Evolutionary conservation across 2,329 filamentous ascomycete genomes (phyloP).

Genomic region (Raffaelea albimanens): DNA sequence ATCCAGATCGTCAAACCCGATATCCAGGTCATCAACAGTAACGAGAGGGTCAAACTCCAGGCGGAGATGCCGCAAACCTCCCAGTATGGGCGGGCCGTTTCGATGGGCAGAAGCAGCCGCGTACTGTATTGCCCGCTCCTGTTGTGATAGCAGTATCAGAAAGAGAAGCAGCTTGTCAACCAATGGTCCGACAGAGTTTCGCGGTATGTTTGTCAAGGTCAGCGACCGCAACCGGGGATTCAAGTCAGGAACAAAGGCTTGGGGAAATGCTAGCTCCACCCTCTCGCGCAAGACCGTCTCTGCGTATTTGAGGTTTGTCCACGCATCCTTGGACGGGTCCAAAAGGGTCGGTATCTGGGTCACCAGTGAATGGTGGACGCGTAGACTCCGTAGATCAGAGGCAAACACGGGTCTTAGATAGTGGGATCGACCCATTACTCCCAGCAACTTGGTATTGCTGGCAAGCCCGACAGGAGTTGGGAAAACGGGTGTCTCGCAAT

Average conservation of each 20-base stretch:
- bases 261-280: constrained; percentile 35
- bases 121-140: constrained; percentile 35
- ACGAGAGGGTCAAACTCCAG: constrained; percentile 44
- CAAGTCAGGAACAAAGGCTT: constrained; percentile 41
- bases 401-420: constrained; percentile 43
- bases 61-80: constrained; percentile 42
- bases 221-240: constrained; percentile 45
- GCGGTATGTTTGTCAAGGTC: constrained; percentile 44
- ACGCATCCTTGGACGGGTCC: constrained; percentile 24
- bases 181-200: constrained; percentile 40
- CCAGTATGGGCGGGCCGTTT: constrained; percentile 32
- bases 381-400: constrained; percentile 41
- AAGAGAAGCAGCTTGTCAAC: constrained; percentile 38
- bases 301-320: constrained; percentile 29
- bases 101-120: constrained; percentile 14
- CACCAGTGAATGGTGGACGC: constrained; percentile 51
- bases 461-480: constrained; percentile 3
- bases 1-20: constrained; percentile 24
- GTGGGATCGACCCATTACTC: constrained; percentile 35
- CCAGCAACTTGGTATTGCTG: constrained; percentile 23
- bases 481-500: constrained; percentile 35
- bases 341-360: constrained; percentile 41
- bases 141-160: constrained; percentile 33
- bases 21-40: constrained; percentile 21
- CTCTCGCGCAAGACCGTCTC: constrained; percentile 34